Conservation (phyloP, 2,329 filamentous ascomycete genomes). For the Aspergillus sojae region DNA sequence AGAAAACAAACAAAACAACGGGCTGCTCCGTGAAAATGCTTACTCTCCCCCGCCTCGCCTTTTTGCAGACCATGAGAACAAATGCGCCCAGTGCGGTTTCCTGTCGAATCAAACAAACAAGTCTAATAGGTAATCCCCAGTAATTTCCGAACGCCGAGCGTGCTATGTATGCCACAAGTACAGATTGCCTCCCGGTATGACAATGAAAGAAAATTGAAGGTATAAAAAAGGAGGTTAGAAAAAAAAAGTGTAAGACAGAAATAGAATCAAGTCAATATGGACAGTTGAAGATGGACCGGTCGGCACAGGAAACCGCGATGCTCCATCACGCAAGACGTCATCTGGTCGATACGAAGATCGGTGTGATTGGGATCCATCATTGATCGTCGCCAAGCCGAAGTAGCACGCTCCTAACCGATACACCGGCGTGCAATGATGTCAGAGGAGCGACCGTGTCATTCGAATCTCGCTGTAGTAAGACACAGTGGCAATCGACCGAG, state of each 20-base stretch:
- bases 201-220: conserved; percentile 22
- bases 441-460: conserved; percentile 15
- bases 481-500: neutral
- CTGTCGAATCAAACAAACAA: conserved; percentile 38
- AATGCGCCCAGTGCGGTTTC: conserved; percentile 37
- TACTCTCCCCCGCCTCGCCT: conserved; percentile 28
- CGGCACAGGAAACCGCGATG: neutral
- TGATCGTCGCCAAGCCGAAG: conserved; percentile 23
- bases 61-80: conserved; percentile 37
- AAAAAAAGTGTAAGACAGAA: conserved; percentile 19
- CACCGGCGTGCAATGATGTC: conserved; percentile 34
- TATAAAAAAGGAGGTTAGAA: conserved; percentile 19
- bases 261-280: conserved; percentile 14
- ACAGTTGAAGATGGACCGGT: conserved; percentile 19
- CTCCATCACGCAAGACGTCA: neutral
- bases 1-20: conserved; percentile 22
- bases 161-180: conserved; percentile 38
- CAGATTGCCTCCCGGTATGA: conserved; percentile 28
- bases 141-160: conserved; percentile 37
- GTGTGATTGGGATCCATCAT: conserved; percentile 17
- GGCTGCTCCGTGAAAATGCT: conserved; percentile 38
- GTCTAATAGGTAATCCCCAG: conserved; percentile 34
- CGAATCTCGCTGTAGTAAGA: neutral
- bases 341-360: neutral
- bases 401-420: conserved; percentile 21